A percentile compares a stretch with the other conserved stretches of the same genome.
These are phyloP conservation scores for Cladorrhinum sp. DNA, from an alignment of 2,329 filamentous ascomycete genomes.

Conservation along the genomic window DNA sequence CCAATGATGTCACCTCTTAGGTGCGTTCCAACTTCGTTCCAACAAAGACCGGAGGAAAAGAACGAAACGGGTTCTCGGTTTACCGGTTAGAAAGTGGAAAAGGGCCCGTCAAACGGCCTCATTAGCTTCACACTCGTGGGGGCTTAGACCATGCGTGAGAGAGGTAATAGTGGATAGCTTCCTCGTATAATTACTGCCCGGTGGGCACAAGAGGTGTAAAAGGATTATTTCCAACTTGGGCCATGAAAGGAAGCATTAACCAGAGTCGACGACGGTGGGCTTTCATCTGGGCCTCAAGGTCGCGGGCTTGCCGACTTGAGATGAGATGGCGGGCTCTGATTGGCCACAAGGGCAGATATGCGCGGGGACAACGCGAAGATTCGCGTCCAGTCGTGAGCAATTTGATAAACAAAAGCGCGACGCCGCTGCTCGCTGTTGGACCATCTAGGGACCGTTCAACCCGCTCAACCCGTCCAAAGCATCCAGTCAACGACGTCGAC, in stretches of 20 bases:
- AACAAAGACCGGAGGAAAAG: not conserved
- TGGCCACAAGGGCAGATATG: conserved; percentile 10
- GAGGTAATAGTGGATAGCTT: not conserved
- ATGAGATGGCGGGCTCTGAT: conserved; percentile 13
- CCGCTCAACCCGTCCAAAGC: conserved; percentile 9
- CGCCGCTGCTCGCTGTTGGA: conserved; percentile 22
- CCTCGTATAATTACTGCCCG: conserved; percentile 3
- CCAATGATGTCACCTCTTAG: conserved; percentile 23
- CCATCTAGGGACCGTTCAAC: conserved; percentile 7
- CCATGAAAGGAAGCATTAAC: not conserved
- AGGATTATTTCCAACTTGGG: not conserved
- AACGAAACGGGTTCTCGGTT: not conserved
- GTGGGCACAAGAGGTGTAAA: not conserved
- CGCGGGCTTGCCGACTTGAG: conserved; percentile 5
- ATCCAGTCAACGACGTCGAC: not conserved
- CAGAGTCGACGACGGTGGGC: not conserved
- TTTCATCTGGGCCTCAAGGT: not conserved
- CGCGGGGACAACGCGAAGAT: conserved; percentile 23
- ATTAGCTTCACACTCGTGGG: not conserved
- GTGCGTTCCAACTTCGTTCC: not conserved
- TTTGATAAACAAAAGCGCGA: conserved; percentile 25
- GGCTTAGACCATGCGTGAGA: not conserved
- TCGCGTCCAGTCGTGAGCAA: conserved; percentile 20
- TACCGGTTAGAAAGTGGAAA: not conserved
- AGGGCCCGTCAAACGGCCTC: conserved; percentile 6